Evolutionary conservation across 2,329 filamentous ascomycete genomes (phyloP).

Genomic region (Penicillium fuscoglaucum): DNA sequence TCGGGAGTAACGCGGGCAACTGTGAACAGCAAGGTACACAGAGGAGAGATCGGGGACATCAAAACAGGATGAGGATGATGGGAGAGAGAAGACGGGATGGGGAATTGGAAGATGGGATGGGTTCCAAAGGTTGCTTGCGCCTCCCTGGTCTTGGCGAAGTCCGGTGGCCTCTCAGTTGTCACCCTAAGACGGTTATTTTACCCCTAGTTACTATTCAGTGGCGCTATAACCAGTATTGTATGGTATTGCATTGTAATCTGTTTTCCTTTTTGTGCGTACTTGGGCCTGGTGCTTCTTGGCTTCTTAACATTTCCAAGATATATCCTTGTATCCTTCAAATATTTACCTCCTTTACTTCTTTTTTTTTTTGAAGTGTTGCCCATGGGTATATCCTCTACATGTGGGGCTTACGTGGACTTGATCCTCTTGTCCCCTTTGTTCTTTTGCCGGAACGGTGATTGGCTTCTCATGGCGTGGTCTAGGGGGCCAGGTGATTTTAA

Average conservation of each 20-base stretch:
- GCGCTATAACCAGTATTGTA: constrained; percentile 11
- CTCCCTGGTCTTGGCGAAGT: constrained; percentile 15
- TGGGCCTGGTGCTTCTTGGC: background rate
- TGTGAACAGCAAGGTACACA: constrained; percentile 29
- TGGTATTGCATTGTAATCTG: constrained; percentile 4
- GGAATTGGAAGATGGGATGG: constrained; percentile 25
- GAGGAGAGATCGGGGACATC: constrained; percentile 31
- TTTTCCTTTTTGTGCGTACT: background rate
- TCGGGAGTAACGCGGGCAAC: constrained; percentile 28
- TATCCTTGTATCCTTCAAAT: background rate
- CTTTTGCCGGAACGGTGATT: background rate
- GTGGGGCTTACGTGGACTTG: background rate
- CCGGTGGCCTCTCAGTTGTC: constrained; percentile 17
- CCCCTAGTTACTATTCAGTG: constrained; percentile 16
- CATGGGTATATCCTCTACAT: background rate
- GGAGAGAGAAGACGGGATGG: constrained; percentile 27
- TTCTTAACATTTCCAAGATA: background rate
- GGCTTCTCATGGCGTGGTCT: background rate
- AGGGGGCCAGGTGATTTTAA: background rate
- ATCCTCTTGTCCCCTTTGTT: background rate
- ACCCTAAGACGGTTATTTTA: constrained; percentile 30
- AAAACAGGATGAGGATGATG: constrained; percentile 25
- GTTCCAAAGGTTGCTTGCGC: constrained; percentile 31
- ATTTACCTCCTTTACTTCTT: background rate
- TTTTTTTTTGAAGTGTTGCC: background rate